These are phyloP conservation scores for Stemphylium beticola DNA, from an alignment of 2,329 filamentous ascomycete genomes.

Conservation along the genomic window DNA sequence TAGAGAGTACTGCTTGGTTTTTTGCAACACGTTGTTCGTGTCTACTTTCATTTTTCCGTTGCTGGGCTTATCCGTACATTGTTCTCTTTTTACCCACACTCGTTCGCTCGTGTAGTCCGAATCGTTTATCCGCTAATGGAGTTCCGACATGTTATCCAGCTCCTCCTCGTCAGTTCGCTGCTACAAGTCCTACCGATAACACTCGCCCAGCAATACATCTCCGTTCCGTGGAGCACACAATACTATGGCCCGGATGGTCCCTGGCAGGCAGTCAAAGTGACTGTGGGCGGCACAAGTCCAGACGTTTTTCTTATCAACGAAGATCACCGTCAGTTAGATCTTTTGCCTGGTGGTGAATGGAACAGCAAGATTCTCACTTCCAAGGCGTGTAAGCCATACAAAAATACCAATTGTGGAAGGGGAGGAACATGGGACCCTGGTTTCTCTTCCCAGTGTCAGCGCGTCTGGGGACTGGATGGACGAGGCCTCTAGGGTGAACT, in stretches of 20 bases:
- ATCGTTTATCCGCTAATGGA: neutral
- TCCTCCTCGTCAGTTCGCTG: neutral
- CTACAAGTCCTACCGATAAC: neutral
- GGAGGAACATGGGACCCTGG: slow-evolving; percentile 22
- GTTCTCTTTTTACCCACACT: neutral
- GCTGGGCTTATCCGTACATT: neutral
- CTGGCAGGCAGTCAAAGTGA: slow-evolving; percentile 24
- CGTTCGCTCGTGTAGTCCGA: neutral
- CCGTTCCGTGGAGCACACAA: slow-evolving; percentile 28
- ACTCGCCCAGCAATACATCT: slow-evolving; percentile 1
- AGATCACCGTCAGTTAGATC: neutral
- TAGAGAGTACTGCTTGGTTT: neutral
- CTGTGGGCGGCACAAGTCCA: slow-evolving; percentile 9
- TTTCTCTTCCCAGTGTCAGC: neutral
- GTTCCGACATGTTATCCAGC: neutral
- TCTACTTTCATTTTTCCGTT: neutral
- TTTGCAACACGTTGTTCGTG: too few species aligned
- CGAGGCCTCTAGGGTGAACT: neutral
- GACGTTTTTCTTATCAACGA: neutral
- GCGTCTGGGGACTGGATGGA: neutral
- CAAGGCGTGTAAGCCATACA: slow-evolving; percentile 13
- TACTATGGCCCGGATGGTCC: slow-evolving; percentile 27
- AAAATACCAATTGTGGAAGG: slow-evolving; percentile 12
- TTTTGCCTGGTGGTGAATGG: slow-evolving; percentile 16
- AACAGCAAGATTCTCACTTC: slow-evolving; percentile 2